These are phyloP conservation scores for Ophiostoma ulmi DNA, from an alignment of 2,329 filamentous ascomycete genomes.

Conservation along the genomic window DNA sequence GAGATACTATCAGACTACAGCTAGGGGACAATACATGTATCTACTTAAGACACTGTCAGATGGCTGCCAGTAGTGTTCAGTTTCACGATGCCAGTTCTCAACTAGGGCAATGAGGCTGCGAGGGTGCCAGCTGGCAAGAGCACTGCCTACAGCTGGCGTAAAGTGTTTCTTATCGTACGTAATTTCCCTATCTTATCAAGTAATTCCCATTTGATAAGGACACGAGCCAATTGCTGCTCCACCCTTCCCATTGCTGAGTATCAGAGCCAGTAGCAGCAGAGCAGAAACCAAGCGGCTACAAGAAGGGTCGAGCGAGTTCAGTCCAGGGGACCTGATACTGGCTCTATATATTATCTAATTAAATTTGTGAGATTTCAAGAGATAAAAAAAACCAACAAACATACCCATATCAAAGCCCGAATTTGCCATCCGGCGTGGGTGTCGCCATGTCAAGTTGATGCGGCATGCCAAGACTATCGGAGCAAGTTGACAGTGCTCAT, in stretches of 20 bases:
- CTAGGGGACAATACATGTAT: too few relatives aligned
- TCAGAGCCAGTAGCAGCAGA: not conserved
- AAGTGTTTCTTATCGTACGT: not conserved
- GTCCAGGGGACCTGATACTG: too few relatives aligned
- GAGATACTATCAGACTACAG: too few relatives aligned
- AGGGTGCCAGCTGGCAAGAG: slow-evolving; percentile 6
- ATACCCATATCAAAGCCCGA: not conserved
- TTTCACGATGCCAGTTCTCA: not conserved
- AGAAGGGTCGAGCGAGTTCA: too few relatives aligned
- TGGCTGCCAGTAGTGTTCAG: too few relatives aligned
- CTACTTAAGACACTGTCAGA: too few relatives aligned
- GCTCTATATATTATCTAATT: too few relatives aligned
- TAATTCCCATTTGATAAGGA: not conserved
- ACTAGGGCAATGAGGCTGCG: not conserved
- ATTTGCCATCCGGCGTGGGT: not conserved
- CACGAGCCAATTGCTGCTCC: not conserved
- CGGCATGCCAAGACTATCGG: not conserved
- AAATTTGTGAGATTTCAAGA: too few relatives aligned
- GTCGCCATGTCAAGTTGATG: not conserved
- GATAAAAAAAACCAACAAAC: too few relatives aligned
- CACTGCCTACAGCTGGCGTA: not conserved
- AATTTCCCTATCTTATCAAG: not conserved
- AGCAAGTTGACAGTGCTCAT: too few relatives aligned
- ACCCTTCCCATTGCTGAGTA: not conserved
- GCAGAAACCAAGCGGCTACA: not conserved